Base-by-base conservation (phyloP, 2,329 filamentous ascomycete species). In the Rutstroemia sp. region DNA sequence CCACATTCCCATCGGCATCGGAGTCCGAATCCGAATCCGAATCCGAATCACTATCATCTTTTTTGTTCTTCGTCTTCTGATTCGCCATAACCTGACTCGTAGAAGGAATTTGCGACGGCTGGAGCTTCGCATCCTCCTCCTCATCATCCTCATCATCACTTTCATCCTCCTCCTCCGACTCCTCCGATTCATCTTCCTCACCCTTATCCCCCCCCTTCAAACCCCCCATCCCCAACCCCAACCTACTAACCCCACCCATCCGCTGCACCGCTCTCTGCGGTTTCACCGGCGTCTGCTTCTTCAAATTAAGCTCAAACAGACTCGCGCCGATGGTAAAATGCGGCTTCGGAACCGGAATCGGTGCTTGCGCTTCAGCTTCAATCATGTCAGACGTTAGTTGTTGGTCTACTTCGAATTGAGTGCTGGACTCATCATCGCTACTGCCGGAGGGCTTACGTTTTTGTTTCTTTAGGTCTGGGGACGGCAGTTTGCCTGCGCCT, bases 301-400 rank as follows among this genome's bases (percentile, higher is more conserved):
- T 34, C 19, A 27, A 34, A 27, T 59, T 61, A 5, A 66, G 34
- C 38, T 52, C 57, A 21, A 39, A 60, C 7, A 65, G 36, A 58
- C 64, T 65, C 17, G 62, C 61, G 17, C 64, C 64, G n/a, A 64
- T 40, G 14, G 57, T 63, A 21, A 65, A 58, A 3, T 46, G 19
- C 51, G 63, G 64, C 40, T 52, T 58, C 34, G 63, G 64, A 38
- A 51, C 57, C 27, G 61, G 10, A 52, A 51, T 50, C 3, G 40
- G 46, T 40, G 54, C 47, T 12, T 25, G 45, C 23, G 48, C 46
- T 52, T 54, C 8, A 8, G 27, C 64, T 66, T 66, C 61, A 62
- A 59, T 59, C 36, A 65, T 51, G 61, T 61, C 63, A 60, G 64
- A 65, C 27, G 64, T 66, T 58, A 67, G 64, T 64, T 66, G 63